These are phyloP conservation scores for Beauveria scarabaeidicola DNA, from an alignment of 2,329 filamentous ascomycete genomes.

Conservation along the genomic window DNA sequence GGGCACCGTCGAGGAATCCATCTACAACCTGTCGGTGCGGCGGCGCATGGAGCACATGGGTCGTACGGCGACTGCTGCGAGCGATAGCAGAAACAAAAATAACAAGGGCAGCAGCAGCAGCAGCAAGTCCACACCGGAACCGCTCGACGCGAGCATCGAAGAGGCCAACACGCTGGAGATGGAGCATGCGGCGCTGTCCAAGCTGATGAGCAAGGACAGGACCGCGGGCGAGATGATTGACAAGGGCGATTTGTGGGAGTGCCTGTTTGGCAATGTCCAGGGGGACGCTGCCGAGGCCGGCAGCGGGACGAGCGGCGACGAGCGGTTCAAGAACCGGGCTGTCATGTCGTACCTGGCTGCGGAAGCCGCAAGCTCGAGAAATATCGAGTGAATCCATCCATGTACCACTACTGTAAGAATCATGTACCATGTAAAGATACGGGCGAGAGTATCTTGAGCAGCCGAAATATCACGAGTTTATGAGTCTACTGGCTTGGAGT, in stretches of 20 bases:
- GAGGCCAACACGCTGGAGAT: conserved; percentile 78
- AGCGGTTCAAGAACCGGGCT: conserved; percentile 8
- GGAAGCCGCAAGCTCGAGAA: conserved; percentile 34
- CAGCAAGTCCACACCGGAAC: conserved; percentile 32
- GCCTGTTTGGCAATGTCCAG: conserved; percentile 61
- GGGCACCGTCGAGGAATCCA: conserved; percentile 84
- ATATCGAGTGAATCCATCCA: background rate
- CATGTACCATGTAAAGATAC: background rate
- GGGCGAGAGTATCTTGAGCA: background rate
- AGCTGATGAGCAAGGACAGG: conserved; percentile 61
- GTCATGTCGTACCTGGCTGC: conserved; percentile 32
- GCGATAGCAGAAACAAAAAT: conserved; percentile 11
- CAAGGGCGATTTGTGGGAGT: conserved; percentile 76
- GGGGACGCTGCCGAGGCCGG: conserved; percentile 3
- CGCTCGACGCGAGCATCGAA: conserved; percentile 60
- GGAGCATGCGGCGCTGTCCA: conserved; percentile 61
- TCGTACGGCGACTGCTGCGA: conserved; percentile 20
- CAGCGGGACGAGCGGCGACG: conserved; percentile 17
- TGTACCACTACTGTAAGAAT: background rate
- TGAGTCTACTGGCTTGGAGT: background rate
- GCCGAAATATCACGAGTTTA: no score
- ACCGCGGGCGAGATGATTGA: conserved; percentile 72
- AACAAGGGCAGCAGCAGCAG: conserved; percentile 17
- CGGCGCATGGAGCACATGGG: conserved; percentile 72
- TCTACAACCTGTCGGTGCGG: conserved; percentile 77